Conservation (phyloP, 129 eudicot genomes). For the Centrapalus pauciflorus region DNA sequence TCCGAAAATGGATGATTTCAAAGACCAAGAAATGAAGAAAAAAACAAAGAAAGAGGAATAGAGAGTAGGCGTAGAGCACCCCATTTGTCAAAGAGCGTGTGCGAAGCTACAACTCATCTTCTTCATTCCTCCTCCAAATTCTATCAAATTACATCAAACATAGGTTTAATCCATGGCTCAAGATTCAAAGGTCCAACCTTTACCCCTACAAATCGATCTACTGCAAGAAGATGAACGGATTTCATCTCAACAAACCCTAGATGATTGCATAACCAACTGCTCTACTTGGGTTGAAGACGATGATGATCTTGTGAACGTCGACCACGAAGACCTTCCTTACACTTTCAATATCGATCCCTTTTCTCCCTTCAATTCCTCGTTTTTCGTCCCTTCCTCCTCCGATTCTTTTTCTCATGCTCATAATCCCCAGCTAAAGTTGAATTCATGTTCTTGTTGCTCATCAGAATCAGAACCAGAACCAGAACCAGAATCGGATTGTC, state of each 20-base stretch:
- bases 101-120: slow-evolving; percentile 13
- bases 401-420: background rate
- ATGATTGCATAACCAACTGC: background rate
- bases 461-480: slow-evolving; percentile 20
- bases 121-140: slow-evolving; percentile 12
- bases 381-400: slow-evolving; percentile 27
- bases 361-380: slow-evolving; percentile 30
- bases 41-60: background rate
- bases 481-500: slow-evolving; percentile 24
- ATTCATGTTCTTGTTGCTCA: slow-evolving; percentile 22
- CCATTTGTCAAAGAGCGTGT: slow-evolving; percentile 28
- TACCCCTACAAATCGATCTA: background rate
- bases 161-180: slow-evolving; percentile 6
- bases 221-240: slow-evolving; percentile 4
- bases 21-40: background rate
- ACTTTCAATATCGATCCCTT: slow-evolving; percentile 38
- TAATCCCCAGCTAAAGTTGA: slow-evolving; percentile 16
- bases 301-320: slow-evolving; percentile 13
- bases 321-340: slow-evolving; percentile 11
- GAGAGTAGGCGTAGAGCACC: background rate
- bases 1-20: no score
- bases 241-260: slow-evolving; percentile 20
- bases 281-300: background rate
- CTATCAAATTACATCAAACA: background rate
- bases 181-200: slow-evolving; percentile 7